Percentiles rank a stretch among this genome's conserved stretches.
phyloP scores from a whole-genome alignment of 2,329 filamentous ascomycete genomes.

The Cercospora sp. region DNA sequence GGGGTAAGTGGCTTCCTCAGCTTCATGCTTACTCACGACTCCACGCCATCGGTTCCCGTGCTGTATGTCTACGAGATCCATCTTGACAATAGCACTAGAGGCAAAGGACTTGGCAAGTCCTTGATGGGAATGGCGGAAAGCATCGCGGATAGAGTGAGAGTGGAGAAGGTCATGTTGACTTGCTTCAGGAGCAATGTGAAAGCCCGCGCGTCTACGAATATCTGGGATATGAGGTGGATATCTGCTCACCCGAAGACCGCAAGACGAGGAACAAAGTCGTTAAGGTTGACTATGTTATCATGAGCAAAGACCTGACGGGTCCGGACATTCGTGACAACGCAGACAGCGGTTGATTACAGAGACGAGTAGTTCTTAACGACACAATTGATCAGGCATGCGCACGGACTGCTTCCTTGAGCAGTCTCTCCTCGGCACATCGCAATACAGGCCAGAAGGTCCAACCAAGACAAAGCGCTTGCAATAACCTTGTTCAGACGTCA shows the following conservation, averaged over 20 bases:
- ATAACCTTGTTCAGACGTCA: not conserved
- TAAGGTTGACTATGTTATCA: slow-evolving; percentile 54
- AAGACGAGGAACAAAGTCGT: slow-evolving; percentile 52
- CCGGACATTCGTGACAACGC: not conserved
- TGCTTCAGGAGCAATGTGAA: slow-evolving; percentile 65
- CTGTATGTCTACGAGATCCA: slow-evolving; percentile 82
- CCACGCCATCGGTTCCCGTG: slow-evolving; percentile 59
- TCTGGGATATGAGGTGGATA: slow-evolving; percentile 58
- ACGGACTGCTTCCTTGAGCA: not conserved
- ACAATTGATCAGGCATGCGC: not conserved
- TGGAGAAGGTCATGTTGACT: slow-evolving; percentile 73
- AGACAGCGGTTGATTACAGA: not conserved
- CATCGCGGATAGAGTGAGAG: slow-evolving; percentile 56
- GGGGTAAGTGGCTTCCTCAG: slow-evolving; percentile 52
- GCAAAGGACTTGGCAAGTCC: slow-evolving; percentile 62
- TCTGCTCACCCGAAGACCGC: slow-evolving; percentile 54
- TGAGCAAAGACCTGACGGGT: slow-evolving; percentile 47
- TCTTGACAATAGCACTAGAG: slow-evolving; percentile 57
- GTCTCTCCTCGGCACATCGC: not conserved
- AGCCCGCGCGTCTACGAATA: slow-evolving; percentile 60
- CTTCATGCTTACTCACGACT: slow-evolving; percentile 72
- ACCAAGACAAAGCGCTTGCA: not conserved
- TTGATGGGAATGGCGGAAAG: slow-evolving; percentile 60
- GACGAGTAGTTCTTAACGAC: not conserved
- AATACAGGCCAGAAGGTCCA: not conserved